Percentiles rank a stretch among this genome's conserved stretches.
Evolutionary conservation across 805 yeast species (phyloP).

Genomic region (Spathaspora boniae): DNA sequence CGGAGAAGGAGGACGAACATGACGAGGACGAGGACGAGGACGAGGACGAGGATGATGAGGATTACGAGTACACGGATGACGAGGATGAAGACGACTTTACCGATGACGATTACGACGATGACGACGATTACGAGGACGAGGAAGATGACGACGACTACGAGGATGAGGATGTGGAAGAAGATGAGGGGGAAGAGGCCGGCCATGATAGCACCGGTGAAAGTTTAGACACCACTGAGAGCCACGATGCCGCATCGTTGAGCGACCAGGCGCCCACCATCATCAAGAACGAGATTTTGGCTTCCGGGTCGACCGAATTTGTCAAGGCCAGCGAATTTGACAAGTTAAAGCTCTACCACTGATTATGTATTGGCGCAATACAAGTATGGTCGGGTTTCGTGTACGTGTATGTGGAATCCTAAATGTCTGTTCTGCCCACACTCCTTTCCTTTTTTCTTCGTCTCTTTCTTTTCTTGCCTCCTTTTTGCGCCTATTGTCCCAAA

Average conservation of each 20-base stretch:
- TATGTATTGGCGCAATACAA: too few species aligned
- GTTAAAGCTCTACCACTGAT: constrained; percentile 5
- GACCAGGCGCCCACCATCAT: constrained; percentile 3
- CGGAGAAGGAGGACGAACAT: constrained; percentile 24
- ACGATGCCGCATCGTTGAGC: too few species aligned
- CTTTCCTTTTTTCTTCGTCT: too few species aligned
- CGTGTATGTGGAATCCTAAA: too few species aligned
- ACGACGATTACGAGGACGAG: constrained; percentile 19
- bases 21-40: constrained; percentile 17
- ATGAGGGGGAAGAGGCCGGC: constrained; percentile 13
- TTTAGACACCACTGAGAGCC: too few species aligned
- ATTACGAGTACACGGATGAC: constrained; percentile 19
- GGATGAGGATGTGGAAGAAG: constrained; percentile 15
- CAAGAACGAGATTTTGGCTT: constrained; percentile 4
- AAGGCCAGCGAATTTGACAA: constrained; percentile 12
- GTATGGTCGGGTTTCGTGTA: too few species aligned
- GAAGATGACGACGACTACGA: constrained; percentile 13
- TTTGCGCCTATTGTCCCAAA: too few species aligned
- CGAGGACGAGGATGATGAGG: constrained; percentile 13
- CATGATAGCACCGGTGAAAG: too few species aligned
- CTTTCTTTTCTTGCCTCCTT: too few species aligned
- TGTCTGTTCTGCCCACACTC: too few species aligned
- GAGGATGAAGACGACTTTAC: constrained; percentile 27
- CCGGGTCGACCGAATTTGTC: constrained; percentile 8
- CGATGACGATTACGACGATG: constrained; percentile 25